Evolutionary conservation across 805 yeast species (phyloP), one percentile per base, ranked within the genome.

Genomic region (Suhomyces pyralidae): DNA sequence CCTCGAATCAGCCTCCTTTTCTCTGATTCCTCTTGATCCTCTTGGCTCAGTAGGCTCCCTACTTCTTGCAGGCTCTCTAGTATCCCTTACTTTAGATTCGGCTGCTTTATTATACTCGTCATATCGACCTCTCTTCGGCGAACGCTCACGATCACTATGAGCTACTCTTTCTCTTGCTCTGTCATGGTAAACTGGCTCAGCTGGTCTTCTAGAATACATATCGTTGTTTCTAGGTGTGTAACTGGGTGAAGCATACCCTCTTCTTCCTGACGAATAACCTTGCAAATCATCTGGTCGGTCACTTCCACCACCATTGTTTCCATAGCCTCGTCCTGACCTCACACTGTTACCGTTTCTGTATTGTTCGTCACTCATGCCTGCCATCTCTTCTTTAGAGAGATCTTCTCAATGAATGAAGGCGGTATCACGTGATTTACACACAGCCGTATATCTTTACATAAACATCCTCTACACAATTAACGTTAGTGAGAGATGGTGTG

Each of bases 91-190:
- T 7, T 12, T 28, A 12, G 32, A 12, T 12, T 12, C 32, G 32
- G 32, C 32, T 10, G 32, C 32, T 28, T 12, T 12, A 12, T 28
- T 28, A 12, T 28, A 28, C 5, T 28, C 32, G 5, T 28, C 32
- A 28, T 28, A 28, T 28, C 32, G 32, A 1, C 32, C 32, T 7
- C 32, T 28, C 32, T 28, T 28, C 32, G 32, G n/a, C n/a, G 32
- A 28, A 5, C 32, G 32, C n/a, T 28, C 48, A 32, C 14, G 42
- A 9, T 38, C 42, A 14, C 24, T 38, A 6, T 19, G 42, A 3
- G 8, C 36, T 26, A 46, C 50, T 26, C 54, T 32, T 32, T 51
- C 54, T 34, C 54, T 47, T 10, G 51, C 54, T 10, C 54, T 45
- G 34, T 47, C 54, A 8, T 47, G 51, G 30, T 38, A 51, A n/a